Percentiles rank a stretch among this genome's conserved stretches.
Evolutionary conservation across 495 filamentous ascomycete species (phyloP).

Genomic region (Neurospora sp.): DNA sequence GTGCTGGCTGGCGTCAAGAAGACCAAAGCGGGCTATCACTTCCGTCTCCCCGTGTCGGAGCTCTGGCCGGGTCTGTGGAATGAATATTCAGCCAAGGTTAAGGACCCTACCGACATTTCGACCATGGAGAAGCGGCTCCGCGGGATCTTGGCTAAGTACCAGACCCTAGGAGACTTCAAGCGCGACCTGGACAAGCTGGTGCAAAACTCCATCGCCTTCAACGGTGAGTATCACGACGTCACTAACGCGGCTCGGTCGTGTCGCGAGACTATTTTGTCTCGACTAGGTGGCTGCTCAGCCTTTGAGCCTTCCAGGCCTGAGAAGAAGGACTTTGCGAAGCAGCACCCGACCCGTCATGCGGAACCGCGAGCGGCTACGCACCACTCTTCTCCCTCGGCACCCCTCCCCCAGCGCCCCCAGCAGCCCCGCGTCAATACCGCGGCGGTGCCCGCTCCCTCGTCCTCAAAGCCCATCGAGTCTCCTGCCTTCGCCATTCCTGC

Average conservation of each 20-base stretch:
- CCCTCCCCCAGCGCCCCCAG: slow-evolving; percentile 17
- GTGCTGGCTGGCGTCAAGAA: slow-evolving; percentile 67
- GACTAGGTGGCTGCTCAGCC: slow-evolving; percentile 41
- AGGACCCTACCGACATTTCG: slow-evolving; percentile 69
- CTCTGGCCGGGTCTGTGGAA: slow-evolving; percentile 40
- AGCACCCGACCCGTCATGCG: slow-evolving; percentile 37
- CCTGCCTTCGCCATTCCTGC: slow-evolving; percentile 74
- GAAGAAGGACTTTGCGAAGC: slow-evolving; percentile 40
- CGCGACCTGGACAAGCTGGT: slow-evolving; percentile 67
- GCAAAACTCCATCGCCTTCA: slow-evolving; percentile 68
- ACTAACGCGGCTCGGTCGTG: slow-evolving; percentile 52
- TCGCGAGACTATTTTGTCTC: slow-evolving; percentile 48
- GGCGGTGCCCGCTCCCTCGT: slow-evolving; percentile 1
- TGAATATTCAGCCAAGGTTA: slow-evolving; percentile 64
- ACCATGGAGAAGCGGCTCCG: slow-evolving; percentile 75
- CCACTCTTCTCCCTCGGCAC: slow-evolving; percentile 36
- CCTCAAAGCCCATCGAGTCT: slow-evolving; percentile 28
- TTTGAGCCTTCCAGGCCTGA: slow-evolving; percentile 43
- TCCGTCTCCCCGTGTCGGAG: slow-evolving; percentile 58
- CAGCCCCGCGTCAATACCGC: slow-evolving; percentile 13
- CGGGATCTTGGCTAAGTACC: slow-evolving; percentile 52
- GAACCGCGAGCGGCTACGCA: slow-evolving; percentile 30
- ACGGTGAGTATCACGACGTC: slow-evolving; percentile 65
- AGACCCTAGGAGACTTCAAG: slow-evolving; percentile 51
- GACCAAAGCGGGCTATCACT: slow-evolving; percentile 62